Percentiles rank a stretch among this genome's conserved stretches.
Evolutionary conservation across 73 alveolate genomes (phyloP).

Genomic region (Tetrahymena thermophila): DNA sequence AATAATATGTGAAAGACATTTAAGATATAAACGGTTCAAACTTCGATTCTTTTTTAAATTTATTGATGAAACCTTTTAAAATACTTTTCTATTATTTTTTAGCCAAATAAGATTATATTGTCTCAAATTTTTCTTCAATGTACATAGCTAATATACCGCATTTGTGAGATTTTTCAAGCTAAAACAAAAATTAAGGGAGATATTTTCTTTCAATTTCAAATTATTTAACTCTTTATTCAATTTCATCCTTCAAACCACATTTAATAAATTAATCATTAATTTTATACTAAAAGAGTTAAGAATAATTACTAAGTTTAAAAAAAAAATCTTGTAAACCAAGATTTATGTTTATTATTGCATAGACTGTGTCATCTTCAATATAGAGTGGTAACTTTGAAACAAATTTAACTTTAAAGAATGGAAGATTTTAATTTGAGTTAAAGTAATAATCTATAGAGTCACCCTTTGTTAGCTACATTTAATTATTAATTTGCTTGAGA

Average conservation of each 20-base stretch:
- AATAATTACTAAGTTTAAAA: neutral
- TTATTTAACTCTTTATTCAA: neutral
- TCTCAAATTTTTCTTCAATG: neutral
- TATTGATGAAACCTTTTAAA: neutral
- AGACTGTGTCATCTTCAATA: neutral
- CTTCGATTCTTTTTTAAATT: no score
- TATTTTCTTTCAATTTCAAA: neutral
- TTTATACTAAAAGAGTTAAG: neutral
- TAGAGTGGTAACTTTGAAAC: neutral
- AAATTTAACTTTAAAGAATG: neutral
- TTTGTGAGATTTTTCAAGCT: neutral
- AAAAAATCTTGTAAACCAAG: neutral
- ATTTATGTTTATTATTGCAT: neutral
- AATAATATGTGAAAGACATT: no score
- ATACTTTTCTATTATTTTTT: neutral
- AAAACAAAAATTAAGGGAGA: neutral
- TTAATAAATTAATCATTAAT: neutral
- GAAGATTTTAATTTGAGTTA: neutral
- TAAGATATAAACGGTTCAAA: no score
- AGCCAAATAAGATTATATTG: neutral
- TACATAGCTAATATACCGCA: neutral
- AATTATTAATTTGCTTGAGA: no score
- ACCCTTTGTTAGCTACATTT: no score
- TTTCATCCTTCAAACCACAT: neutral
- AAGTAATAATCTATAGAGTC: neutral